phyloP scores from a whole-genome alignment of 1,284 basidiomycete genomes.

The Puccinia horiana region DNA sequence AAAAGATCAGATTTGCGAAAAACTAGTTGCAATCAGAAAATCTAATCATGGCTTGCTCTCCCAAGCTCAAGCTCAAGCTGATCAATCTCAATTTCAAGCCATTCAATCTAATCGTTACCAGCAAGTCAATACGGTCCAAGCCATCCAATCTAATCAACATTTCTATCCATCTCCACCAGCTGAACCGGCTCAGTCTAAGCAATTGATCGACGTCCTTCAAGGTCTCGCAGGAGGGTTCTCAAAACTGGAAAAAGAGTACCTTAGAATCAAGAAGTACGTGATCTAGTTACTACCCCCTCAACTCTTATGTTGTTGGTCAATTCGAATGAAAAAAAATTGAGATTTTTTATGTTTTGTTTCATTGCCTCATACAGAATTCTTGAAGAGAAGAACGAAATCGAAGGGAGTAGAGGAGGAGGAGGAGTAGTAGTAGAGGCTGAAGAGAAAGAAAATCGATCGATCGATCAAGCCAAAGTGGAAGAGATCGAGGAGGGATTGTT shows the following conservation, averaged over 20 bases:
- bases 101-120: neutral
- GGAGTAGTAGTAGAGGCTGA: neutral
- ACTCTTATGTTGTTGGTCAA: neutral
- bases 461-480: neutral
- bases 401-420: neutral
- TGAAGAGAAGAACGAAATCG: constrained; percentile 1
- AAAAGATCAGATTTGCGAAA: neutral
- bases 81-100: neutral
- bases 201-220: neutral
- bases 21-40: neutral
- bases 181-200: neutral
- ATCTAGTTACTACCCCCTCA: neutral
- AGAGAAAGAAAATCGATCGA: neutral
- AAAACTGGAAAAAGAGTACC: constrained; percentile 7
- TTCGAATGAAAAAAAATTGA: no score
- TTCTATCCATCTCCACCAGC: neutral
- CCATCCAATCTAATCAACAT: constrained; percentile 4
- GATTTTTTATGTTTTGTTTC: neutral
- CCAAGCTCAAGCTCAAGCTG: no score
- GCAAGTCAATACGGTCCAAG: neutral
- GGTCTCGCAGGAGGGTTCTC: constrained; percentile 7
- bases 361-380: neutral
- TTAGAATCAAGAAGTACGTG: neutral
- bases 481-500: neutral
- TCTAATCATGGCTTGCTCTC: neutral